Conservation (phyloP, 768 basidiomycete genomes). For the Trametes coccinea region DNA sequence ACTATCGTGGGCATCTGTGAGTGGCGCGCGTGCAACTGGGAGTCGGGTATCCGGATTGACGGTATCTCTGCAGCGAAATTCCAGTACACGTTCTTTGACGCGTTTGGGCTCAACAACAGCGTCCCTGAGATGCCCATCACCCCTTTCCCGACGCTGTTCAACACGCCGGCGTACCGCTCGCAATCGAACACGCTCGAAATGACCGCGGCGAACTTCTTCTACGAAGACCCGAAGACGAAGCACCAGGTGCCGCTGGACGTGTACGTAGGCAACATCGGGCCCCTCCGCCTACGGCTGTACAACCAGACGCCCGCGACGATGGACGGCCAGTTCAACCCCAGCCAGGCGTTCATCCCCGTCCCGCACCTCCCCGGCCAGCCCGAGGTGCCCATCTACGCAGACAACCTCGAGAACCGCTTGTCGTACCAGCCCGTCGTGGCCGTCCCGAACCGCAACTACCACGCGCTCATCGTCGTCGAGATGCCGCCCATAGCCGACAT, state of each 20-base stretch:
- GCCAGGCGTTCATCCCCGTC: conserved; percentile 46
- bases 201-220: conserved; percentile 87
- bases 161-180: conserved; percentile 67
- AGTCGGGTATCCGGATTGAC: background rate
- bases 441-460: conserved; percentile 53
- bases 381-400: conserved; percentile 9
- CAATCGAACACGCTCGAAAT: conserved; percentile 73
- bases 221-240: conserved; percentile 65
- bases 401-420: conserved; percentile 3
- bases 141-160: conserved; percentile 86
- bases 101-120: conserved; percentile 74
- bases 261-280: conserved; percentile 88
- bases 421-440: background rate
- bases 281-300: conserved; percentile 75
- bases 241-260: conserved; percentile 76
- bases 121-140: conserved; percentile 83
- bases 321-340: conserved; percentile 32
- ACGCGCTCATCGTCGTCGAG: conserved; percentile 83
- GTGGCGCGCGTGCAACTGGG: conserved; percentile 32
- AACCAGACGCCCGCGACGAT: conserved; percentile 70
- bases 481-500: conserved; percentile 78
- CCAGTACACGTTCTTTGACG: conserved; percentile 93
- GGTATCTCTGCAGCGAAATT: conserved; percentile 66
- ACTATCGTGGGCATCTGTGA: conserved; percentile 93
- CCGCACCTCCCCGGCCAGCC: conserved; percentile 30